Base-by-base conservation (phyloP, 1,284 basidiomycete species). In the Inonotus obliquus region DNA sequence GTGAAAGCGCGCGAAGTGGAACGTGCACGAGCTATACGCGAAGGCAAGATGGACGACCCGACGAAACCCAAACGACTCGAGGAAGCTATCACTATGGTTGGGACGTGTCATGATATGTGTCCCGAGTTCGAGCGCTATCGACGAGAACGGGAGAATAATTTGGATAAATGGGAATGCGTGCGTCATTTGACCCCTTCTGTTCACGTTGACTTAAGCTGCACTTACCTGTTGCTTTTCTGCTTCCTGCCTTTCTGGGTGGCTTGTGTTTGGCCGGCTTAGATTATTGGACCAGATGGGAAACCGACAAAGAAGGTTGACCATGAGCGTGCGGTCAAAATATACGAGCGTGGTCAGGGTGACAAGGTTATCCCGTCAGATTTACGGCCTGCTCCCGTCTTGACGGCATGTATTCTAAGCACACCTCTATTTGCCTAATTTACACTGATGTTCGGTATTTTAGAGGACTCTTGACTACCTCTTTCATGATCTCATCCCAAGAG, bases 81-180 rank as follows among this genome's bases (percentile, higher is more conserved):
- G 64, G 89, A 95, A 64, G 95, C 96, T 2, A 91, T 95, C 59
- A 90, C 89, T 35, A 87, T 98, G 69, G 82, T 91, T 13, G 96
- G 96, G 19, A 96, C 92, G 1, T 98, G 96, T 70, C 77, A 81
- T 75, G 89, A 92, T 65, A 98, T 98, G 94, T 98, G 96, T 72
- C 92, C 94, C 4, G 87, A 91, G 56, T 96, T 93, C 69, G 96
- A 99, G 75, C 81, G 91, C 21, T 94, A 96, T 72, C 84, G 94
- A 68, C 82, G 96, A 51, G 94, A 98, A 73, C 84, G 88, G 62
- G 92, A 96, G 69, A 91, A 92, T 70, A 93, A 95, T 69, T 80
- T 98, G 1, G 89, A 93, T 68, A 85, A 87, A 64, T 91, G 91
- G 79, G 96, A 98, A 78, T 81, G 83, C 65, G 92, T 95, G 74